Conservation (phyloP, 345 rosid genomes). For the Rhodomyrtus tomentosa region DNA sequence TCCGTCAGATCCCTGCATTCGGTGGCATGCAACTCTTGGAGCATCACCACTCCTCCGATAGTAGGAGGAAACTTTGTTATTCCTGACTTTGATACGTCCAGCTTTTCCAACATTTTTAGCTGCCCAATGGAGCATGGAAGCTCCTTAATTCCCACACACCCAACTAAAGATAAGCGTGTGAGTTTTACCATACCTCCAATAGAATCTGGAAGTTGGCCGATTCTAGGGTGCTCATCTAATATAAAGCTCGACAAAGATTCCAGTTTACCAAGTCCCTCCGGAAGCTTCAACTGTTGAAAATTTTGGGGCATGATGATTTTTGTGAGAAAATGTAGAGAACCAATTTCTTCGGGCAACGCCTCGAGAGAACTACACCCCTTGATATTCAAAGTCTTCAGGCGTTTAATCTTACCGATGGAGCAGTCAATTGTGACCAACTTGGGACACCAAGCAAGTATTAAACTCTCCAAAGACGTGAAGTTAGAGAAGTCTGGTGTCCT, state of each 20-base stretch:
- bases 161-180: not conserved
- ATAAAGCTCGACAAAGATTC: no score
- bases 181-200: not conserved
- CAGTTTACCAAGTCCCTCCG: no score
- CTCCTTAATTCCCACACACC: not conserved
- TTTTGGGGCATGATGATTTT: no score
- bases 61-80: not conserved
- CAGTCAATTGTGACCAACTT: no score
- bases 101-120: not conserved
- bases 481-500: not conserved
- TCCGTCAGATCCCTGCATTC: not conserved
- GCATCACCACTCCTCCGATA: not conserved
- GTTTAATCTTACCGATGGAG: not conserved
- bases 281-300: no score
- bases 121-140: not conserved
- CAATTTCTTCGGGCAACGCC: no score
- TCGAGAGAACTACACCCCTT: no score
- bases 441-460: not conserved
- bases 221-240: not conserved
- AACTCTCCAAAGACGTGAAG: not conserved
- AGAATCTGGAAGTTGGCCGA: not conserved
- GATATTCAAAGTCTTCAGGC: not conserved
- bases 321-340: no score
- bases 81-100: not conserved
- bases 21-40: not conserved